A percentile compares a stretch with the other conserved stretches of the same genome.
These are phyloP conservation scores for Peterozyma toletana DNA, from an alignment of 805 yeast genomes.

Conservation along the genomic window DNA sequence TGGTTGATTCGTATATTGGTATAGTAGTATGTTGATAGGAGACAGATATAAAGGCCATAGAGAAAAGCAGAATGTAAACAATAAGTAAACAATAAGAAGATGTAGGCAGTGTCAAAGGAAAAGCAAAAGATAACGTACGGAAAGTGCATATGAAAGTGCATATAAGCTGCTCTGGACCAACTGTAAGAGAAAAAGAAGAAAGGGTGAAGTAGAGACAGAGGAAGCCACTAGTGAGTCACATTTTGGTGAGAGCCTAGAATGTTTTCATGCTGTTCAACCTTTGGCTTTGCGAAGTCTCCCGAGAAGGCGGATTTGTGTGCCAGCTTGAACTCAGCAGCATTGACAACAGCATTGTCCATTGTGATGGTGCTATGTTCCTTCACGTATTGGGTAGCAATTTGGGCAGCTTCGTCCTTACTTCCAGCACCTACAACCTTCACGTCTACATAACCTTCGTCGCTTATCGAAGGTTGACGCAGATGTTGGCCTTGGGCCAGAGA, in stretches of 20 bases:
- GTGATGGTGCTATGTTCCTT: conserved; percentile 1
- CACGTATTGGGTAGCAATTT: conserved; percentile 10
- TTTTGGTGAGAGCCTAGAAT: not conserved
- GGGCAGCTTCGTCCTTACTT: conserved; percentile 10
- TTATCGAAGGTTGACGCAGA: not conserved
- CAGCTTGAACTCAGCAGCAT: conserved; percentile 8
- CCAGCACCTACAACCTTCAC: conserved; percentile 12
- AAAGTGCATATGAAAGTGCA: too few relatives aligned
- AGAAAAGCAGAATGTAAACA: too few relatives aligned
- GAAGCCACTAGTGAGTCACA: not conserved
- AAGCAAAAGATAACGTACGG: not conserved
- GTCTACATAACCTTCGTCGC: conserved; percentile 4
- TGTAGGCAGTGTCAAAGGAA: too few relatives aligned
- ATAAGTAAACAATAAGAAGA: too few relatives aligned
- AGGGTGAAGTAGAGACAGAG: too few relatives aligned
- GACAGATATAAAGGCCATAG: too few relatives aligned
- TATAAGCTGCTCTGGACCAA: too few relatives aligned
- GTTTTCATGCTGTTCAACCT: not conserved
- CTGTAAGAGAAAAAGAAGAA: too few relatives aligned
- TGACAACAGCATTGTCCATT: conserved; percentile 2
- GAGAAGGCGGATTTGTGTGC: conserved; percentile 2
- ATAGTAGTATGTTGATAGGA: too few relatives aligned
- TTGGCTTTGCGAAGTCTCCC: not conserved
- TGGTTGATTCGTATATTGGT: too few relatives aligned
- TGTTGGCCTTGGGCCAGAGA: not conserved